Evolutionary conservation across 306 rosid genomes (phyloP).

Genomic region (Purshia tridentata): DNA sequence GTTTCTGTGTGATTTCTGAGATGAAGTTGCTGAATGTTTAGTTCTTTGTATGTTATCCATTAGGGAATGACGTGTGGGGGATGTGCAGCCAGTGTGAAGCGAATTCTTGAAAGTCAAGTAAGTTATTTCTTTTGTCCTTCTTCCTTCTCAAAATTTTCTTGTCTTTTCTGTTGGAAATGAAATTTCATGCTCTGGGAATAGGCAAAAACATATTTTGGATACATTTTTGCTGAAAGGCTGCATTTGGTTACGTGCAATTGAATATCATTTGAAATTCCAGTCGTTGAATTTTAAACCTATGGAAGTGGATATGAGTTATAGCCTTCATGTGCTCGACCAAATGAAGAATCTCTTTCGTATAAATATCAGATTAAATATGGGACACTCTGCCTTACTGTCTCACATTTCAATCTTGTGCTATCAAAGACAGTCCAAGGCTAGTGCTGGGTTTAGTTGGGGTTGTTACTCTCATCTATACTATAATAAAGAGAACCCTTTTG

Average conservation of each 20-base stretch:
- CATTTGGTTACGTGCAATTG: background rate
- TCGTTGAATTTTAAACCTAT: background rate
- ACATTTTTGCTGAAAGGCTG: background rate
- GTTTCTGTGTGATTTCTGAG: background rate
- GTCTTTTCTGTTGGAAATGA: background rate
- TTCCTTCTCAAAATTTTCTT: background rate
- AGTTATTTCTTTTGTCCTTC: slow-evolving; percentile 22
- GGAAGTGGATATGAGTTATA: background rate
- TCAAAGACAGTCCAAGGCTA: background rate
- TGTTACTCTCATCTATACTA: too few species aligned
- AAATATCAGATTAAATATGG: too few species aligned
- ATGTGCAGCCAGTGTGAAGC: slow-evolving; percentile 76
- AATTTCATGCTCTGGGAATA: background rate
- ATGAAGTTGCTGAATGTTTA: background rate
- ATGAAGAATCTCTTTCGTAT: too few species aligned
- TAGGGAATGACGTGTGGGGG: slow-evolving; percentile 75
- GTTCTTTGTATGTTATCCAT: background rate
- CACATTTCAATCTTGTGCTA: background rate
- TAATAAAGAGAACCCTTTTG: too few species aligned
- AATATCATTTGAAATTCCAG: background rate
- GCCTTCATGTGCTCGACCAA: background rate
- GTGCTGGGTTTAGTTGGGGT: background rate
- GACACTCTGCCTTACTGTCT: background rate
- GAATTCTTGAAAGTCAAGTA: slow-evolving; percentile 72
- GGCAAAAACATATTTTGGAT: background rate